Evolutionary conservation across 495 filamentous ascomycete genomes (phyloP).

Genomic region (Apodospora peruviana): DNA sequence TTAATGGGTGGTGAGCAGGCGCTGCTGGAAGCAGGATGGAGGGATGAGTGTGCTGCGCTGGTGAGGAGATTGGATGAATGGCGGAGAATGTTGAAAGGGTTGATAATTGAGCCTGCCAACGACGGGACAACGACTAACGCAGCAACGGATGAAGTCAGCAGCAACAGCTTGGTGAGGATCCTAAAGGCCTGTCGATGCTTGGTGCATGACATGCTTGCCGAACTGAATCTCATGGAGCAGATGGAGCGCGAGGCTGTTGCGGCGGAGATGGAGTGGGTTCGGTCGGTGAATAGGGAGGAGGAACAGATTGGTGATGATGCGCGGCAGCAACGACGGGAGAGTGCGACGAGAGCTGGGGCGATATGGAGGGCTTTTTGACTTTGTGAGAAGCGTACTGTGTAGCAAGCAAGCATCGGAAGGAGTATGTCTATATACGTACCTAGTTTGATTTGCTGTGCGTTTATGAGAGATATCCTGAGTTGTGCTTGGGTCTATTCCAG

Average conservation of each 20-base stretch:
- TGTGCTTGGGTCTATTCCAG: too few species aligned
- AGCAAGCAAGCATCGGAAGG: background rate
- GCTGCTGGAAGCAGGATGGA: conserved; percentile 38
- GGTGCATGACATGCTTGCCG: conserved; percentile 42
- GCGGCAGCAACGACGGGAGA: background rate
- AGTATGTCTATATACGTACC: too few species aligned
- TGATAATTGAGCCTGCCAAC: background rate
- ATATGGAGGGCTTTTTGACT: conserved; percentile 28
- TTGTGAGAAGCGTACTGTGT: too few species aligned
- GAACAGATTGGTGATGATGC: conserved; percentile 10
- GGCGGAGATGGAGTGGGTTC: conserved; percentile 44
- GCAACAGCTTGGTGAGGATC: conserved; percentile 28
- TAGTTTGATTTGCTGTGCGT: too few species aligned
- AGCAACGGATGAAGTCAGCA: background rate
- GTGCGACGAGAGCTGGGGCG: conserved; percentile 20
- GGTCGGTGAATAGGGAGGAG: conserved; percentile 34
- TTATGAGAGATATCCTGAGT: too few species aligned
- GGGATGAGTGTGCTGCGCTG: conserved; percentile 36
- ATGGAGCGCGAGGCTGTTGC: conserved; percentile 40
- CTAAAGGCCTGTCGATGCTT: conserved; percentile 32
- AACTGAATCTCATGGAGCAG: conserved; percentile 41
- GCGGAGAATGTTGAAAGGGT: conserved; percentile 26
- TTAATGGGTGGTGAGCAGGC: conserved; percentile 11
- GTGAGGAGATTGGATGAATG: conserved; percentile 38
- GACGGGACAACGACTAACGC: background rate